A percentile compares a stretch with the other conserved stretches of the same genome.
Conservation (phyloP, 352 stramenopile species). For the Ophiocytium majus region DNA sequence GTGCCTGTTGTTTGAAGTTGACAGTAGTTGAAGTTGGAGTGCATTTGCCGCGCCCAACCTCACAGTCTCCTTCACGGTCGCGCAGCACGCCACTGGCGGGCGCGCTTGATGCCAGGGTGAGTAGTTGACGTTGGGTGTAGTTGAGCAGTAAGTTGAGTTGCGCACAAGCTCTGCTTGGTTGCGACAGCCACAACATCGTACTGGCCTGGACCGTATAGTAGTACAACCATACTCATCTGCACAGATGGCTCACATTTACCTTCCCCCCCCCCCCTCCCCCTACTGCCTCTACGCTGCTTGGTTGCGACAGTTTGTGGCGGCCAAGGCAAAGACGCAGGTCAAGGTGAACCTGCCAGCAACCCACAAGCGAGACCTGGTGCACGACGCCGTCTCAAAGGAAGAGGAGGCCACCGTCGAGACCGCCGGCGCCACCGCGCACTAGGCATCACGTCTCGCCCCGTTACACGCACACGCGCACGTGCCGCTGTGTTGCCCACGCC, state of each 20-base stretch:
- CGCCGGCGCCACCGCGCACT: neutral
- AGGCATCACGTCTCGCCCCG: neutral
- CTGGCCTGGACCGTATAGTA: neutral
- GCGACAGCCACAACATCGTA: neutral
- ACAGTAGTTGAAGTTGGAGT: neutral
- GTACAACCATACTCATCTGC: neutral
- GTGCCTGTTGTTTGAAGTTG: neutral
- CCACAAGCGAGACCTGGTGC: neutral
- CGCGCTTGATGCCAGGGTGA: slow-evolving; percentile 72
- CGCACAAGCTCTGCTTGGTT: too few relatives aligned
- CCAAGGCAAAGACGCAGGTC: neutral
- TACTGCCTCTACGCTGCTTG: neutral
- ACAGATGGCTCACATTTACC: neutral
- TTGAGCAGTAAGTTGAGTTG: neutral
- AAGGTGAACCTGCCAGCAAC: neutral
- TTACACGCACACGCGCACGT: too few relatives aligned
- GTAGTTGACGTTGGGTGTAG: neutral
- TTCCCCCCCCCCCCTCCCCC: neutral
- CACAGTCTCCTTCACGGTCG: slow-evolving; percentile 90
- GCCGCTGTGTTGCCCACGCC: too few relatives aligned
- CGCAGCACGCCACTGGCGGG: slow-evolving; percentile 88
- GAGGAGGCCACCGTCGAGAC: neutral
- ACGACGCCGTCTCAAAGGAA: neutral
- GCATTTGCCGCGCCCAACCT: slow-evolving; percentile 85
- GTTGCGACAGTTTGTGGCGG: neutral